Evolutionary conservation across 129 eudicot species (phyloP).

Genomic region (Lactuca saligna): DNA sequence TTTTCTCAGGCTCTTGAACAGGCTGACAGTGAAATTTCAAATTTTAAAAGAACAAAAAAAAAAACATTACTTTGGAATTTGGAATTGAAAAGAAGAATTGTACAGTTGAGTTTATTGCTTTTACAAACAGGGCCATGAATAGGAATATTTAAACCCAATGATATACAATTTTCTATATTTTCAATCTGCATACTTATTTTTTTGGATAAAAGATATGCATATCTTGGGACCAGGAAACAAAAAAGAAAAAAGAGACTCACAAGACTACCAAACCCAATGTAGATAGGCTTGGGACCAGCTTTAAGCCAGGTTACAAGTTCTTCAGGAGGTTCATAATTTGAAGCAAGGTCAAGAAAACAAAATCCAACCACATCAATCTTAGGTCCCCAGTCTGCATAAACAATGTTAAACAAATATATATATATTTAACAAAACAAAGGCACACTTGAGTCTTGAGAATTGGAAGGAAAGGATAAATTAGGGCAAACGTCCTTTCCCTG

Average conservation of each 20-base stretch:
- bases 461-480: too few species aligned
- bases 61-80: not conserved
- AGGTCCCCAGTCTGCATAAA: slow-evolving; percentile 90
- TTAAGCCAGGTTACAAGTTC: slow-evolving; percentile 82
- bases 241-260: slow-evolving; percentile 50
- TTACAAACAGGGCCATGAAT: too few species aligned
- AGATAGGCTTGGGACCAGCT: slow-evolving; percentile 94
- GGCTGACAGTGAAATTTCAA: slow-evolving; percentile 49
- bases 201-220: not conserved
- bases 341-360: slow-evolving; percentile 98
- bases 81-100: slow-evolving; percentile 2
- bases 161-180: too few species aligned
- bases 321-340: slow-evolving; percentile 86
- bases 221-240: slow-evolving; percentile 13
- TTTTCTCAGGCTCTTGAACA: slow-evolving; percentile 74
- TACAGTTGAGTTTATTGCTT: too few species aligned
- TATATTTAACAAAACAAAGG: too few species aligned
- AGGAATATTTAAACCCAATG: too few species aligned
- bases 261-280: slow-evolving; percentile 96
- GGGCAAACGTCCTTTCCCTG: too few species aligned
- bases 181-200: not conserved
- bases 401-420: too few species aligned
- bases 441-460: too few species aligned
- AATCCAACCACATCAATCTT: slow-evolving; percentile 95
- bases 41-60: not conserved